Evolutionary conservation across 495 filamentous ascomycete species (phyloP).

Genomic region (Penicillium diatomitis): DNA sequence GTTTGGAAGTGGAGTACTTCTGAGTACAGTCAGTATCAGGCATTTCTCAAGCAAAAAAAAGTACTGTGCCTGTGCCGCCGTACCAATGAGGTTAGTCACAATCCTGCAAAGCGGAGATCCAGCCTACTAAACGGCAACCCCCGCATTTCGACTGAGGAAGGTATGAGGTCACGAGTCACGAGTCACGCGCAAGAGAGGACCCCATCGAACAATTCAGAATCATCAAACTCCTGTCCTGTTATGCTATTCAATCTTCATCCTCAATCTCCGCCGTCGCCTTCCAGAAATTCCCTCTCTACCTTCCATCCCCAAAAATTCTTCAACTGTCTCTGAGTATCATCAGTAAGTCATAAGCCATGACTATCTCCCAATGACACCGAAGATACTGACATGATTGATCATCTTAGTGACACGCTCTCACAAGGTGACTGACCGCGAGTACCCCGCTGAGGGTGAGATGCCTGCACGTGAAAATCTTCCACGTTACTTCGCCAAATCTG

Average conservation of each 20-base stretch:
- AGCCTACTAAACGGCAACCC: neutral
- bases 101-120: too few species aligned
- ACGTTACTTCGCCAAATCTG: conserved; percentile 85
- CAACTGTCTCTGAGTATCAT: neutral
- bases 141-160: conserved; percentile 9
- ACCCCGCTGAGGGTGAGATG: conserved; percentile 58
- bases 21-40: too few species aligned
- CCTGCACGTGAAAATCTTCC: conserved; percentile 63
- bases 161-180: conserved; percentile 21
- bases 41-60: too few species aligned
- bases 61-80: too few species aligned
- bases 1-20: too few species aligned
- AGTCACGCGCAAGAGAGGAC: conserved; percentile 6
- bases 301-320: neutral
- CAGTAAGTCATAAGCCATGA: conserved; percentile 1
- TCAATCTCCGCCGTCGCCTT: neutral
- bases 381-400: too few species aligned
- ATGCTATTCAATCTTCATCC: neutral
- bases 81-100: too few species aligned
- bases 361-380: neutral
- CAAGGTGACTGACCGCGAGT: conserved; percentile 84
- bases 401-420: conserved; percentile 82
- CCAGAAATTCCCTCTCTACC: neutral
- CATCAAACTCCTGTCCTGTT: neutral
- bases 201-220: neutral